A percentile compares a stretch with the other conserved stretches of the same genome.
Conservation (phyloP, 768 basidiomycete species). For the Phallus indusiatus region DNA sequence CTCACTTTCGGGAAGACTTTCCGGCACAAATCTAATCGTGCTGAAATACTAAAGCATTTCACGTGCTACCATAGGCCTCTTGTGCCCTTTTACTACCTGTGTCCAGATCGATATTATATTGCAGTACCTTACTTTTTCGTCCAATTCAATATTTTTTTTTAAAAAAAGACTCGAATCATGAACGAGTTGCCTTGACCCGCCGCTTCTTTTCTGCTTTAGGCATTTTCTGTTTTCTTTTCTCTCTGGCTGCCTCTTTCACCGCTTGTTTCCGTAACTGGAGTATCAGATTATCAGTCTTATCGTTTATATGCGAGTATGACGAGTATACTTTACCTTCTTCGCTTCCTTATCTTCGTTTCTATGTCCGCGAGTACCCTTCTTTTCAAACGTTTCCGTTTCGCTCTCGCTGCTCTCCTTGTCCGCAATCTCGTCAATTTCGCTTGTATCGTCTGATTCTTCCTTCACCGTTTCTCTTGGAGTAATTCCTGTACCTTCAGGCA, state of each 20-base stretch:
- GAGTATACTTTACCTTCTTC: constrained; percentile 58
- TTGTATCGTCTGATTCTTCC: constrained; percentile 24
- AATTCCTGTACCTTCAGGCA: constrained; percentile 15
- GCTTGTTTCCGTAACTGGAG: constrained; percentile 84
- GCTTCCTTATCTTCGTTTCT: constrained; percentile 85
- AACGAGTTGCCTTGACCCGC: constrained; percentile 46
- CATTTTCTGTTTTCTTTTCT: constrained; percentile 87
- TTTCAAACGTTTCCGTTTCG: constrained; percentile 28
- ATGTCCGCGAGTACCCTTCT: constrained; percentile 71
- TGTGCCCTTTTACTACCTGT: too few relatives aligned
- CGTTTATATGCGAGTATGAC: constrained; percentile 8
- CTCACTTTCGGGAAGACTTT: neutral
- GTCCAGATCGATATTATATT: neutral
- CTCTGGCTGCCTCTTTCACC: constrained; percentile 76
- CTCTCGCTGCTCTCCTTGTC: constrained; percentile 23
- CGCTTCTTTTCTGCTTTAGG: constrained; percentile 93
- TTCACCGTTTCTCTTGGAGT: constrained; percentile 17
- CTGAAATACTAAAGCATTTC: neutral
- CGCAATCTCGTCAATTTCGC: constrained; percentile 28
- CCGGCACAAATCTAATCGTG: neutral
- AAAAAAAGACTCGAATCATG: neutral
- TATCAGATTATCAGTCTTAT: constrained; percentile 12
- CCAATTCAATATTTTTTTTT: neutral
- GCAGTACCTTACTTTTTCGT: too few relatives aligned
- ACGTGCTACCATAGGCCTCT: neutral